Conservation (phyloP, 2,329 filamentous ascomycete genomes). For the Aspergillus spinulosporus region DNA sequence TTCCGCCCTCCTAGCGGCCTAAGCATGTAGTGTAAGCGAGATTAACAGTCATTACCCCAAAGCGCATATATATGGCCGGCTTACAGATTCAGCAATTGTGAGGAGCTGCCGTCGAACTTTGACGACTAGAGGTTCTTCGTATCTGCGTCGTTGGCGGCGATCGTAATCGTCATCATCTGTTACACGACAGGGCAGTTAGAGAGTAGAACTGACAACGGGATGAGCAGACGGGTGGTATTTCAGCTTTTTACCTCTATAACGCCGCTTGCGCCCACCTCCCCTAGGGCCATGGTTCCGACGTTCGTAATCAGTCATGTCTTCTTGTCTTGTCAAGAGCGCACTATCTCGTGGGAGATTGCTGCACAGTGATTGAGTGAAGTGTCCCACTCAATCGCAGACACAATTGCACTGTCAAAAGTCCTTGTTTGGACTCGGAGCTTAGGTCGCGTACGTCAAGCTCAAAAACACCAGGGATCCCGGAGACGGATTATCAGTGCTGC, state of each 20-base stretch:
- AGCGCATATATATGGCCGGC: slow-evolving; percentile 8
- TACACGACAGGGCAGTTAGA: slow-evolving; percentile 4
- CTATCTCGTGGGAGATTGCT: not conserved
- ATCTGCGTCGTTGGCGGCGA: slow-evolving; percentile 69
- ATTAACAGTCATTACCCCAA: not conserved
- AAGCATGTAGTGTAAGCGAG: slow-evolving; percentile 10
- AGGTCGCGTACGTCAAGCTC: slow-evolving; percentile 15
- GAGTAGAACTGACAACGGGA: not conserved
- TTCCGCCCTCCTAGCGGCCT: slow-evolving; percentile 71
- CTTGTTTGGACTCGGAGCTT: slow-evolving; percentile 9
- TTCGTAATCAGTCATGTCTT: slow-evolving; percentile 55
- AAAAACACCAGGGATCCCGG: slow-evolving; percentile 23
- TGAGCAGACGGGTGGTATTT: not conserved
- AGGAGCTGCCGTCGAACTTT: slow-evolving; percentile 77
- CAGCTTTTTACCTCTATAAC: slow-evolving; percentile 66
- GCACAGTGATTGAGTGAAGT: not conserved
- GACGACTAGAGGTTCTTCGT: slow-evolving; percentile 69
- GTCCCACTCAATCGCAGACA: not conserved
- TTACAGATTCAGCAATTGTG: slow-evolving; percentile 72
- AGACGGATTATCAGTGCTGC: slow-evolving; percentile 23
- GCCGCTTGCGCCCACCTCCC: slow-evolving; percentile 64
- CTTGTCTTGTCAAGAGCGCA: not conserved
- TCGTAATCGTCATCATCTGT: slow-evolving; percentile 77
- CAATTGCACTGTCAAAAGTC: slow-evolving; percentile 9
- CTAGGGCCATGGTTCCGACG: slow-evolving; percentile 57